Evolutionary conservation across 257 asterid species (phyloP).

Genomic region (Cordia subcordata): DNA sequence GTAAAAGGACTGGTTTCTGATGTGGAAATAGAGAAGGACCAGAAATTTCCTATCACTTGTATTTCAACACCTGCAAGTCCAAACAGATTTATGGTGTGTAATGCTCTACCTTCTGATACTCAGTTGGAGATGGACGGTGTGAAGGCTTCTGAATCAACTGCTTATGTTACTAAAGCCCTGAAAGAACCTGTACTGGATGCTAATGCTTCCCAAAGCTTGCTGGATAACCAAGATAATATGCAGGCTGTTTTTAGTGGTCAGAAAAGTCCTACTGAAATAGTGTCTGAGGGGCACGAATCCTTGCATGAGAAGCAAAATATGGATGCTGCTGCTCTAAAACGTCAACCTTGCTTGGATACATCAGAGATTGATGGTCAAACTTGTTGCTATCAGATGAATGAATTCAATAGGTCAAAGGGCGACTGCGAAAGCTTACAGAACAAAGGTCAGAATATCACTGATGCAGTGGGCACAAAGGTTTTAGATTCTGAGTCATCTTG

Average conservation of each 20-base stretch:
- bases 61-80: slow-evolving; percentile 37
- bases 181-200: slow-evolving; percentile 29
- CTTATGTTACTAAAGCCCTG: slow-evolving; percentile 26
- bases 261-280: slow-evolving; percentile 28
- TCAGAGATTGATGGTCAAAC: slow-evolving; percentile 35
- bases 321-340: slow-evolving; percentile 29
- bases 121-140: slow-evolving; percentile 31
- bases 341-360: slow-evolving; percentile 28
- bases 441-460: slow-evolving; percentile 28
- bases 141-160: slow-evolving; percentile 33
- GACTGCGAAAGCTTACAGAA: slow-evolving; percentile 26
- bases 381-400: slow-evolving; percentile 47
- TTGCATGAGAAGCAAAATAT: slow-evolving; percentile 26
- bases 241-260: slow-evolving; percentile 32
- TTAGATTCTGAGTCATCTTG: slow-evolving; percentile 64
- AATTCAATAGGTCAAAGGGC: slow-evolving; percentile 27
- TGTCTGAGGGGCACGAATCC: slow-evolving; percentile 32
- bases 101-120: slow-evolving; percentile 27
- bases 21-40: slow-evolving; percentile 34
- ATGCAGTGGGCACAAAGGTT: slow-evolving; percentile 32
- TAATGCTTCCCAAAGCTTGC: slow-evolving; percentile 31
- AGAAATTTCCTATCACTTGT: slow-evolving; percentile 22
- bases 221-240: slow-evolving; percentile 33
- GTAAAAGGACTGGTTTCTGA: slow-evolving; percentile 35
- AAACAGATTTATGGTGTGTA: slow-evolving; percentile 29